Conservation (phyloP, 805 yeast genomes). For the Zygotorulaspora sp. region DNA sequence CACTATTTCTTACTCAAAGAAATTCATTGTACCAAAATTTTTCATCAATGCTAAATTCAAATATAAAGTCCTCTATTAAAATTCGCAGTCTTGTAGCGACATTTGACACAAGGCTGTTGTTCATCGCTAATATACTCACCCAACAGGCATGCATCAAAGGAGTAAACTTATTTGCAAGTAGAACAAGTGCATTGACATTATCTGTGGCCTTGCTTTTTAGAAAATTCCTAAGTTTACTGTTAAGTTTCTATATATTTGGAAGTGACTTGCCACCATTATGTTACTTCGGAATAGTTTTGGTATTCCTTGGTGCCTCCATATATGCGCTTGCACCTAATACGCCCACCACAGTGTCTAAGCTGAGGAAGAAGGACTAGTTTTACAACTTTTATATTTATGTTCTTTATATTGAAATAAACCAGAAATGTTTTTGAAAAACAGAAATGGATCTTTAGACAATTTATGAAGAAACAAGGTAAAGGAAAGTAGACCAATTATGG, state of each 20-base stretch:
- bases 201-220: slow-evolving; percentile 57
- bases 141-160: slow-evolving; percentile 64
- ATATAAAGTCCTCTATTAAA: slow-evolving; percentile 7
- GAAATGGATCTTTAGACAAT: too few species aligned
- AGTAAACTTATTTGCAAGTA: slow-evolving; percentile 57
- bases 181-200: slow-evolving; percentile 57
- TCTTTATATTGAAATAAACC: too few species aligned
- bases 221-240: slow-evolving; percentile 53
- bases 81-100: slow-evolving; percentile 8
- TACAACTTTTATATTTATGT: too few species aligned
- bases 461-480: too few species aligned
- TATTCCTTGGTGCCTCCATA: slow-evolving; percentile 51
- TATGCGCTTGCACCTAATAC: slow-evolving; percentile 31
- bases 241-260: slow-evolving; percentile 53
- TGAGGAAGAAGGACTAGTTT: too few species aligned
- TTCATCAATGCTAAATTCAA: slow-evolving; percentile 17
- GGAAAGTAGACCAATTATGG: slow-evolving; percentile 14
- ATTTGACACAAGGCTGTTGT: slow-evolving; percentile 23
- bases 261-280: slow-evolving; percentile 40
- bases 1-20: slow-evolving; percentile 43
- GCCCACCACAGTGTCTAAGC: too few species aligned
- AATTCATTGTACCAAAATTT: slow-evolving; percentile 35
- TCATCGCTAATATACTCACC: slow-evolving; percentile 45
- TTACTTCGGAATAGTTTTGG: slow-evolving; percentile 46
- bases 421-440: too few species aligned